These are phyloP conservation scores for Populus pruinosa DNA, from an alignment of 345 rosid genomes.

Conservation along the genomic window DNA sequence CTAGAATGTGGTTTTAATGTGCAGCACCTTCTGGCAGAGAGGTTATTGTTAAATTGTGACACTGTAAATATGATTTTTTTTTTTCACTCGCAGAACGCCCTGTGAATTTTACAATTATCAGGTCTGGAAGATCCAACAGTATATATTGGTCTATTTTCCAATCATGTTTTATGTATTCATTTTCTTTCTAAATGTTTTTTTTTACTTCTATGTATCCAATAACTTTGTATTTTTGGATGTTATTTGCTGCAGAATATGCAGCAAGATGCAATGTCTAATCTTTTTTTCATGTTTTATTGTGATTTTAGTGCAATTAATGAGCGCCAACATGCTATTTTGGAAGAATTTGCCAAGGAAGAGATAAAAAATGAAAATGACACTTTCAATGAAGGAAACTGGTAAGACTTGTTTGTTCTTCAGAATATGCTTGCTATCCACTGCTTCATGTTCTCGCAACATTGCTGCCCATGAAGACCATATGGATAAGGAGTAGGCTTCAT, in stretches of 20 bases:
- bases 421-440: conserved; percentile 7
- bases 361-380: conserved; percentile 44
- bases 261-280: background rate
- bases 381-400: conserved; percentile 56
- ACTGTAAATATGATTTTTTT: no score
- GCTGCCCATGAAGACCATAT: background rate
- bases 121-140: background rate
- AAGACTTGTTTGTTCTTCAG: conserved; percentile 23
- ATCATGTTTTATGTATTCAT: background rate
- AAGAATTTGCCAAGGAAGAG: conserved; percentile 88
- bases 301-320: conserved; percentile 55
- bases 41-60: no score
- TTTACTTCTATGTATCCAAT: background rate
- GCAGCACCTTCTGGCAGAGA: no score
- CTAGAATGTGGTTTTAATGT: no score
- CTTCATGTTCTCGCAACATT: conserved; percentile 7
- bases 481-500: background rate
- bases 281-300: background rate
- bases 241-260: background rate
- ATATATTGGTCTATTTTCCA: background rate
- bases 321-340: conserved; percentile 72
- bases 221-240: background rate
- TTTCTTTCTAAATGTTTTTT: no score
- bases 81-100: no score
- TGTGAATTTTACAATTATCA: background rate